Base-by-base conservation (phyloP, 2,329 filamentous ascomycete genomes). In the Claviceps pusilla region DNA sequence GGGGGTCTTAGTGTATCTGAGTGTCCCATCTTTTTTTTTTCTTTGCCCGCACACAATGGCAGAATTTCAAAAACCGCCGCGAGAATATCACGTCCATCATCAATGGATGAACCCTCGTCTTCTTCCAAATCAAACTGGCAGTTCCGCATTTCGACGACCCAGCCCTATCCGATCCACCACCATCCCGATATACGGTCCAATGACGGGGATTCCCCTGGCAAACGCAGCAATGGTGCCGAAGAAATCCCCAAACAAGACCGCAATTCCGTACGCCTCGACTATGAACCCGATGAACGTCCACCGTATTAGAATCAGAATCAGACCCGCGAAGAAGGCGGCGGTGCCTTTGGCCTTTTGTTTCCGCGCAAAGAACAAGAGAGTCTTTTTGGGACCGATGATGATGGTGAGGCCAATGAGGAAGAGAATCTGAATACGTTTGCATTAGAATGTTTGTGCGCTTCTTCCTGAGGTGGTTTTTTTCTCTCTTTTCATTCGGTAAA, bases 371-470 rank as follows among this genome's bases (percentile, higher is more conserved):
- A 98, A 98, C 67, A 86, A 76, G 59, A 91, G 76, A 0, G 93
- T 97, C 68, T 96, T 96, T 69, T 86, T 80, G 29, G 88, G 80
- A 47, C 93, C 93, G 72, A 98, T 95, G 64, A 97, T 94, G 56
- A 97, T 86, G 35, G 90, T 95, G 31, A 98, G 82, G 68, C 93
- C 93, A 73, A 95, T 88, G 54, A 98, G 82, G 77, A 98, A 97
- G 69, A 98, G 89, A 69, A 98, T 94, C 89, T 95, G 56, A n/a
- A 31, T 3, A 24, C 49, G 50, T 49, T 56, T 55, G 56, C 48
- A 52, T 57, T 52, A 58, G 56, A 57, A 19, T 43, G 55, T 19
- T n/a, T 45, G 16, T 16, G 24, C 31, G 3, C 45, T 55, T 42
- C 24, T 52, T 53, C 11, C 11, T 39, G 10, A 41, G 16, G 5